These are phyloP conservation scores for Amaranthus hypochondriacus DNA, from an alignment of 148 eudicot genomes.

Conservation along the genomic window DNA sequence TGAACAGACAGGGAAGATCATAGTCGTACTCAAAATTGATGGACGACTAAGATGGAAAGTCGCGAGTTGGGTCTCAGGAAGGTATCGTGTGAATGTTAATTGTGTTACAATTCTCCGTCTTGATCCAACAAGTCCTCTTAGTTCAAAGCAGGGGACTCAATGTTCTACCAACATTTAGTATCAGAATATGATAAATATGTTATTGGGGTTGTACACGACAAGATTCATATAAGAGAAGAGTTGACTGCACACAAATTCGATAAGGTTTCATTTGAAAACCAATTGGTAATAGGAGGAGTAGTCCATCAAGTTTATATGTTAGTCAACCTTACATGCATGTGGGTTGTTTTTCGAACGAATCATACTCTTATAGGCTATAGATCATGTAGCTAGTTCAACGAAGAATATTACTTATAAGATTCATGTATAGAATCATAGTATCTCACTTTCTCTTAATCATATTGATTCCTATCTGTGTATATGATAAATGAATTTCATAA, in stretches of 20 bases:
- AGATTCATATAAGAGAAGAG: no score
- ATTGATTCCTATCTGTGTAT: neutral
- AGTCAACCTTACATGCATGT: no score
- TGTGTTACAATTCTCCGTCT: conserved; percentile 62
- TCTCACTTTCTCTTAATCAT: neutral
- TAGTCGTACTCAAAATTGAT: conserved; percentile 42
- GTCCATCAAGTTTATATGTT: no score
- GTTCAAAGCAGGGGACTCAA: conserved; percentile 51
- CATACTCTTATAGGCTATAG: neutral
- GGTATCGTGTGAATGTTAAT: conserved; percentile 54
- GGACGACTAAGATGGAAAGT: conserved; percentile 78
- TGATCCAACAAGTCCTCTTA: conserved; percentile 44
- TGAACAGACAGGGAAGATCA: conserved; percentile 48
- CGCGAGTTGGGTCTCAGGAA: conserved; percentile 82
- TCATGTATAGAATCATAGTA: conserved; percentile 13
- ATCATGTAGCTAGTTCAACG: neutral
- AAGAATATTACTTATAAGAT: neutral
- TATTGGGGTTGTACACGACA: no score
- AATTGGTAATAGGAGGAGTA: no score
- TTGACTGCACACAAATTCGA: no score
- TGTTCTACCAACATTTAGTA: conserved; percentile 62
- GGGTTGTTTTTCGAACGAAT: no score
- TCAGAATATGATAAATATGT: neutral
- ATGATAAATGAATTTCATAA: neutral
- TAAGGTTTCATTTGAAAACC: no score